Evolutionary conservation across 345 rosid genomes (phyloP).

Genomic region (Rhizophora apiculata): DNA sequence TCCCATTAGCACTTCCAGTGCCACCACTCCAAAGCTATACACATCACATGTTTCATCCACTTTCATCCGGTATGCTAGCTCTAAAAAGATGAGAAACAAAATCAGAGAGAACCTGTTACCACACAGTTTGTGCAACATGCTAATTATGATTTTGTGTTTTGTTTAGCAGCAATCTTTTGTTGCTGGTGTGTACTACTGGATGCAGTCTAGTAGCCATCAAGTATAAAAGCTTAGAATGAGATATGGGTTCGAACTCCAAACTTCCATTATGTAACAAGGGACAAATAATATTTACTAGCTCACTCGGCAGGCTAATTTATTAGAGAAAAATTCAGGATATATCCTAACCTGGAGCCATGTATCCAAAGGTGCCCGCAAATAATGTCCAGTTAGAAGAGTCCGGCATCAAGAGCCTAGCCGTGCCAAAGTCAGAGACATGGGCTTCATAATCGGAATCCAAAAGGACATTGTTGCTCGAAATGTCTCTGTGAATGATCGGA

Average conservation of each 20-base stretch:
- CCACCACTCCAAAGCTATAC: constrained; percentile 14
- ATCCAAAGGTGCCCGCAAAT: constrained; percentile 17
- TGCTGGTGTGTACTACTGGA: too few species aligned
- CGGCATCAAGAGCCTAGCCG: constrained; percentile 3
- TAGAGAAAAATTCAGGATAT: too few species aligned
- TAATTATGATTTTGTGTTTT: not conserved
- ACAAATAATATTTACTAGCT: too few species aligned
- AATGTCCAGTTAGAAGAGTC: constrained; percentile 13
- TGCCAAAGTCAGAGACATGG: constrained; percentile 12
- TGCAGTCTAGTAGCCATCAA: too few species aligned
- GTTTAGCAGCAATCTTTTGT: too few species aligned
- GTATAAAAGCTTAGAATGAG: too few species aligned
- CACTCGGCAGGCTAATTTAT: too few species aligned
- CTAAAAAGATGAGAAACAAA: not conserved
- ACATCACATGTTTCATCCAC: constrained; percentile 15
- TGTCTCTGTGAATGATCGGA: constrained; percentile 15
- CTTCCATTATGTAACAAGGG: too few species aligned
- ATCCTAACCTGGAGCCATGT: constrained; percentile 13
- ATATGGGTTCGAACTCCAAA: not conserved
- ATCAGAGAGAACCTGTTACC: not conserved
- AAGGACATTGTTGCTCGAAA: constrained; percentile 8
- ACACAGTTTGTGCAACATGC: not conserved
- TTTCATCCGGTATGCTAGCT: constrained; percentile 7
- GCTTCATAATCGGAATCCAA: constrained; percentile 13
- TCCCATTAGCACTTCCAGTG: constrained; percentile 13